These are phyloP conservation scores for Naematelia encephala DNA, from an alignment of 768 basidiomycete species.

Conservation along the genomic window DNA sequence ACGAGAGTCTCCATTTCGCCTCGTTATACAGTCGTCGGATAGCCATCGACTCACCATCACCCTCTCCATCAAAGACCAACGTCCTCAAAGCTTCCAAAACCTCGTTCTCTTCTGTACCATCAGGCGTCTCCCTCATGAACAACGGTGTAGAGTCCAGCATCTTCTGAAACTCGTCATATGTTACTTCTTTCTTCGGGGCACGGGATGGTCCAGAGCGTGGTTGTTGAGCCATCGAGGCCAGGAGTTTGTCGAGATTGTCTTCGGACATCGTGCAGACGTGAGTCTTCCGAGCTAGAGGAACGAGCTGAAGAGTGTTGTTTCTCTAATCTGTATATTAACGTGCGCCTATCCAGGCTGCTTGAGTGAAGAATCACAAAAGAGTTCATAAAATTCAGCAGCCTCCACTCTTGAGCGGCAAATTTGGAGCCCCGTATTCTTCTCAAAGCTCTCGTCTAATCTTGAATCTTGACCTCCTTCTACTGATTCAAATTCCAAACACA, in stretches of 20 bases:
- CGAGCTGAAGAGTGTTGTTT: too few relatives aligned
- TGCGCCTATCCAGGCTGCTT: too few relatives aligned
- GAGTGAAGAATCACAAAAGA: too few relatives aligned
- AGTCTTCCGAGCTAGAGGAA: too few relatives aligned
- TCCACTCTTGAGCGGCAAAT: constrained; percentile 1
- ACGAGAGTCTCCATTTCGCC: too few relatives aligned
- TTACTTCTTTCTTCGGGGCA: constrained; percentile 28
- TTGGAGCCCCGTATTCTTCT: not conserved
- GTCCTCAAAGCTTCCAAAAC: constrained; percentile 78
- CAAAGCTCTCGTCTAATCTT: too few relatives aligned
- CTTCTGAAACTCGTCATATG: constrained; percentile 40
- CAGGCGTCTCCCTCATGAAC: constrained; percentile 86
- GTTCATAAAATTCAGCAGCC: not conserved
- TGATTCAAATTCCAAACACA: too few relatives aligned
- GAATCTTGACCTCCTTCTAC: too few relatives aligned
- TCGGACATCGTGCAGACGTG: too few relatives aligned
- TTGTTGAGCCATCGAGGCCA: constrained; percentile 11
- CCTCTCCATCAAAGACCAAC: constrained; percentile 81
- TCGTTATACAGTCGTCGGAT: not conserved
- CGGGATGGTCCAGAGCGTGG: constrained; percentile 7
- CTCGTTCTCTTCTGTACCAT: constrained; percentile 63
- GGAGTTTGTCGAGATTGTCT: constrained; percentile 6
- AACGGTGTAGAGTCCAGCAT: constrained; percentile 69
- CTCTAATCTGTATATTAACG: too few relatives aligned
- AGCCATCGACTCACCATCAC: constrained; percentile 72